phyloP scores from a whole-genome alignment of 139 green algal species.

The Volvox reticuliferus region DNA sequence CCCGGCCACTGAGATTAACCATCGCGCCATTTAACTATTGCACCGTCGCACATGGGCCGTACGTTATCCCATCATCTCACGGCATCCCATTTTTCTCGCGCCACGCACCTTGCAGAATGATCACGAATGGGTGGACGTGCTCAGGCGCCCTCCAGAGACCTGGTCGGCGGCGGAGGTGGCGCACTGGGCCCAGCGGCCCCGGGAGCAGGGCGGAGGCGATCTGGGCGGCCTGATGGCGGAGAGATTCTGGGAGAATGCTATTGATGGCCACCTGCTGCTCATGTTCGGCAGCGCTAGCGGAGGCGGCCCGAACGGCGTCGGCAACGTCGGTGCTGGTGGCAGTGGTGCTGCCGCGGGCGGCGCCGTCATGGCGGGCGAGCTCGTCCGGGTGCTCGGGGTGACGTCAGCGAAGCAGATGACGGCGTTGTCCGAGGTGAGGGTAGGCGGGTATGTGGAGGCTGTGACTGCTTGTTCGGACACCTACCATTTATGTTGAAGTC shows the following conservation, averaged over 20 bases:
- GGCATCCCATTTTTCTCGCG: no score
- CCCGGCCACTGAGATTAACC: no score
- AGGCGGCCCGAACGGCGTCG: no score
- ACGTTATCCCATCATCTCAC: no score
- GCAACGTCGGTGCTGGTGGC: not conserved
- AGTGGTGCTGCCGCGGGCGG: not conserved
- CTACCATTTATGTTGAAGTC: no score
- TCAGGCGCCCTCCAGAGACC: slow-evolving; percentile 7
- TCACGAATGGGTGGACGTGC: slow-evolving; percentile 24
- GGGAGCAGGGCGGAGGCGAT: not conserved
- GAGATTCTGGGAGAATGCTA: slow-evolving; percentile 31
- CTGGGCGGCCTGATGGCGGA: not conserved
- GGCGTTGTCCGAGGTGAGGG: not conserved
- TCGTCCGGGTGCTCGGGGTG: not conserved
- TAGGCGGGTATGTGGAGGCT: not conserved
- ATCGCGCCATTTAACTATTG: no score
- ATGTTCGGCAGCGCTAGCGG: not conserved
- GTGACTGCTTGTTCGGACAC: not conserved
- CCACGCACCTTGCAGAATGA: not conserved
- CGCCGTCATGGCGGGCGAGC: not conserved
- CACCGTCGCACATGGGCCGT: no score
- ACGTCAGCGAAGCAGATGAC: not conserved
- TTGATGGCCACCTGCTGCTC: slow-evolving; percentile 29
- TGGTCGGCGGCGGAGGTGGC: slow-evolving; percentile 32
- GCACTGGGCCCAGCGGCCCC: slow-evolving; percentile 20